A percentile compares a stretch with the other conserved stretches of the same genome.
Evolutionary conservation across 139 green algal genomes (phyloP).

Genomic region (Chlamydomonas applanata): DNA sequence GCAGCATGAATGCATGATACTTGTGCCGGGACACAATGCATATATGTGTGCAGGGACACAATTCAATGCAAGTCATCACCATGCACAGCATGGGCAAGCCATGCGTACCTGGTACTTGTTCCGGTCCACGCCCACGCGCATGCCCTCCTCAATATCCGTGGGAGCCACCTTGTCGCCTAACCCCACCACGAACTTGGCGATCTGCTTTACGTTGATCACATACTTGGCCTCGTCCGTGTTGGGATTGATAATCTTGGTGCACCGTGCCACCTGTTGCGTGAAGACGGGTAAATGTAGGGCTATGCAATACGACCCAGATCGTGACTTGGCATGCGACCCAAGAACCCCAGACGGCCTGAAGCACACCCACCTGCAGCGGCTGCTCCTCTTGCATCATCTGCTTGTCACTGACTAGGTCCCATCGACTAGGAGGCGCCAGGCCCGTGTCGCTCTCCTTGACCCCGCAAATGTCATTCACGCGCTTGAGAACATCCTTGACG

Average conservation of each 20-base stretch:
- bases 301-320: too few relatives aligned
- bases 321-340: too few relatives aligned
- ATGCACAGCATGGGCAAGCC: too few relatives aligned
- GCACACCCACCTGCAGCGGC: slow-evolving; percentile 26
- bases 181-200: slow-evolving; percentile 99
- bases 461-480: slow-evolving; percentile 85
- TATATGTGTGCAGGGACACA: too few relatives aligned
- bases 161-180: slow-evolving; percentile 96
- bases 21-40: too few relatives aligned
- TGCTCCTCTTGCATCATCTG: slow-evolving; percentile 84
- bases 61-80: too few relatives aligned
- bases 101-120: slow-evolving; percentile 91
- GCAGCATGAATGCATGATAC: too few relatives aligned
- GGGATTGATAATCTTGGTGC: slow-evolving; percentile 99
- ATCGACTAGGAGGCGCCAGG: slow-evolving; percentile 91
- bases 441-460: slow-evolving; percentile 96
- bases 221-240: slow-evolving; percentile 98
- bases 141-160: slow-evolving; percentile 99
- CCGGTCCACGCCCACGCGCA: slow-evolving; percentile 97
- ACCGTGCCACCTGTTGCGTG: slow-evolving; percentile 96
- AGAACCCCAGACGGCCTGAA: not conserved
- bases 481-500: slow-evolving; percentile 78
- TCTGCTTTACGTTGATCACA: slow-evolving; percentile 99
- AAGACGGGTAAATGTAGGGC: too few relatives aligned
- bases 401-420: slow-evolving; percentile 99